Evolutionary conservation across 192 early-diverging fungal species (phyloP), one percentile per base, ranked within the genome.

Genomic region (Linnemannia zychae): DNA sequence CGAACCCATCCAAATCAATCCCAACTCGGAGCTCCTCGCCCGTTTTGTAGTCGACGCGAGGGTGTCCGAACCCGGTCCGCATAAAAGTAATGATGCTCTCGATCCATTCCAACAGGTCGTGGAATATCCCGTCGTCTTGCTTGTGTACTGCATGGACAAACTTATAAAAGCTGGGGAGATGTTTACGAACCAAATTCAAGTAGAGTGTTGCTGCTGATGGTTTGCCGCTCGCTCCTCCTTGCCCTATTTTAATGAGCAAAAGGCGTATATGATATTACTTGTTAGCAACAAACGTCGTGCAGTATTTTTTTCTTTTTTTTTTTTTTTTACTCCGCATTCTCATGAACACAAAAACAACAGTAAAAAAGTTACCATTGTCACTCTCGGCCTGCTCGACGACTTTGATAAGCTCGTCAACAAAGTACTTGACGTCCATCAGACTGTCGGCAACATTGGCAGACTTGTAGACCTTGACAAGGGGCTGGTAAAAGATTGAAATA

Each of bases 401-500:
- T 69, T 84, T 65, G 52, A 91, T 85, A 53, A 91, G 67, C 47
- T 91, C 90, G 72, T 91, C 88, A 1, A 89, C 50, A 74, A 91
- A 91, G 22, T 69, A 78, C 3, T 78, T 77, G 24, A 90, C 50
- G 57, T 91, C 88, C 36, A 80, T 67, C 48, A 91, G 73, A 16
- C 89, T 84, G 22, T 89, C 89, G 2, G 87, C 81, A 60, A 91
- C 89, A 38, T 91, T 91, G 22, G 90, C 90, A 11, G 89, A 79
- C 75, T 88, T 90, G 72, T 91, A 91, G 0, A 91, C 84, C 72
- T 89, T 78, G 18, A 88, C 88, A 17, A 91, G 77, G 7, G 90
- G 90, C 16, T 90, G 78, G 71, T 91, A 91, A 74, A 91, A 91
- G 38, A 91, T 88, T 7, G 88, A 80, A 53, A 91, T 84, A 31